Evolutionary conservation across 2,329 filamentous ascomycete species (phyloP), one percentile per base, ranked within the genome.

Genomic region (Cadophora malorum): DNA sequence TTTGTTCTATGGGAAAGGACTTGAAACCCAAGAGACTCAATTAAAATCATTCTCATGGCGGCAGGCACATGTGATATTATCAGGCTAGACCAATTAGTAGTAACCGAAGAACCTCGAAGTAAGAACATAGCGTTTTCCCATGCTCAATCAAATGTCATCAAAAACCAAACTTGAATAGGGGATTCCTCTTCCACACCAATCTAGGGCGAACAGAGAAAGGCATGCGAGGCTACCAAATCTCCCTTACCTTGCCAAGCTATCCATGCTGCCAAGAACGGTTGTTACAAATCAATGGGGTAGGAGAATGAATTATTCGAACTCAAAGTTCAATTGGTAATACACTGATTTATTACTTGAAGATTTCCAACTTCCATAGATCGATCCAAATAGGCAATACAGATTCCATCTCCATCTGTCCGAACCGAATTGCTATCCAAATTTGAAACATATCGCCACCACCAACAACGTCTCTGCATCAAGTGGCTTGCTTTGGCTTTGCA

Each of bases 381-480:
- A 21, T 49, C 45, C 12, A 19, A 21, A 21, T 49, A 21, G n/a
- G 45, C 3, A 21, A 21, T 49, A 49, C 19, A 21, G 19, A 49
- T 49, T 49, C 45, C 45, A 49, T 55, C 23, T 55, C 50, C 28
- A 55, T 55, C 23, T 55, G 3, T 21, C 45, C 45, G 45, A 21
- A 49, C 19, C 12, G n/a, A 19, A 49, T 21, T 49, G 41, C 41
- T 49, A 49, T 21, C 45, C n/a, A 49, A 19, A 21, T 21, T 9
- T 49, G 45, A 49, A 49, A 49, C 45, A 49, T 49, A 49, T 49
- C 45, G 45, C 45, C 45, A 49, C 45, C 45, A 49, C 45, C 19
- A 49, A 49, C n/a, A 49, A 45, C 16, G 45, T 21, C 45, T 49
- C 45, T 49, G 45, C 45, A 49, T 49, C 1, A 21, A 21, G 10